Evolutionary conservation across 345 rosid genomes (phyloP), one percentile per base, ranked within the genome.

Genomic region (Lepidium aucheri): DNA sequence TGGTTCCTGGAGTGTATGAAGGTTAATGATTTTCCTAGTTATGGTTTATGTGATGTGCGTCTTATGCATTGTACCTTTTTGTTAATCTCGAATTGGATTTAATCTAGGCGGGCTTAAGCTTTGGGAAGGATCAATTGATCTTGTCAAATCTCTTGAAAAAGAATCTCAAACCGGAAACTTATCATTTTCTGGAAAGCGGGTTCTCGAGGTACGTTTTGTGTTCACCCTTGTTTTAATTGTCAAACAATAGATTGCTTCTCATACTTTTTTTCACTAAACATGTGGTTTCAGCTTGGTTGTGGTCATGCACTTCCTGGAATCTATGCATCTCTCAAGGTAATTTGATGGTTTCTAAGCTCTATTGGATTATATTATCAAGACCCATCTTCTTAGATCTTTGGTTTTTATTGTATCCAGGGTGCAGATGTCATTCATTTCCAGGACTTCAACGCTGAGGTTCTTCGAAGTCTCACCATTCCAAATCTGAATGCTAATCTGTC

Each of bases 41-140:
- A 20, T 46, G 8, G 16, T 57, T 47, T 8, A 26, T 45, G 32
- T 36, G 15, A 26, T 60, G 5, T 67, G 39, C 9, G 14, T 20
- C 20, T 5, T 4, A 4, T 41, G 20, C 20, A 13, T 13, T 36
- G 3, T 22, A 13, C 55, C 8, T 4, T 55, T 20, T 43, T 3
- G 2, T 60, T 30, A 2, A 8, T 35, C 38, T 75, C 7, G 35
- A 7, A 14, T 32, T 58, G 6, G 22, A 45, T 68, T 28, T 24
- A 26, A 45, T 51, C 28, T 70, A 94, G 99, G 99, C 0, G 99
- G 99, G 34, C 82, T 94, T 57, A 94, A 94, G 81, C 86, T 94
- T 34, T 90, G 99, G 97, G 99, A 94, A 79, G 95, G 97, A 51
- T 94, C 99, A 9, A 53, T 90, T 17, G 99, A 94, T 83, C 95